Percentiles rank a stretch among this genome's conserved stretches.
Conservation (phyloP, 2,329 filamentous ascomycete genomes). For the Fusarium continuum region DNA sequence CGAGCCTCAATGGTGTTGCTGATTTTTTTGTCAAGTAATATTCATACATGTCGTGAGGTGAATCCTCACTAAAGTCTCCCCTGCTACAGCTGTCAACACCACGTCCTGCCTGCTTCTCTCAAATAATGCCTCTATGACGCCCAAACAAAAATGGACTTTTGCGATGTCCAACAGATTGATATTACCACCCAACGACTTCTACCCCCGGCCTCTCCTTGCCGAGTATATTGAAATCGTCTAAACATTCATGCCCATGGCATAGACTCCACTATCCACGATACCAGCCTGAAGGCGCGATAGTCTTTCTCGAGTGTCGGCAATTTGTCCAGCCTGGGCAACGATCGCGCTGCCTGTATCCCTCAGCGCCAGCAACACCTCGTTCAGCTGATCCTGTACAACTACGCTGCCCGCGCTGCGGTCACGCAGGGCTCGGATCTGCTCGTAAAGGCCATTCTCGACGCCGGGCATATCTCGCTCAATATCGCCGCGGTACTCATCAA, state of each 20-base stretch:
- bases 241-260: slow-evolving; percentile 47
- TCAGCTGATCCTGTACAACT: slow-evolving; percentile 51
- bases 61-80: slow-evolving; percentile 9
- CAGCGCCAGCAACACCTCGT: slow-evolving; percentile 51
- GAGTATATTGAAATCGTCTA: slow-evolving; percentile 13
- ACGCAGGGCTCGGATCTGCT: slow-evolving; percentile 51
- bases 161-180: slow-evolving; percentile 17
- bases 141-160: slow-evolving; percentile 17
- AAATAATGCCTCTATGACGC: slow-evolving; percentile 2
- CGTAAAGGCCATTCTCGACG: slow-evolving; percentile 58
- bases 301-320: slow-evolving; percentile 55
- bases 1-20: not conserved
- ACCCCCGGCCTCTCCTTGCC: not conserved
- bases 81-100: slow-evolving; percentile 11
- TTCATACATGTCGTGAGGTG: slow-evolving; percentile 44
- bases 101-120: not conserved
- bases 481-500: slow-evolving; percentile 57
- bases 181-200: slow-evolving; percentile 13
- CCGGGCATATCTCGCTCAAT: slow-evolving; percentile 60
- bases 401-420: slow-evolving; percentile 47
- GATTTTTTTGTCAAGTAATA: slow-evolving; percentile 27
- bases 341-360: slow-evolving; percentile 54
- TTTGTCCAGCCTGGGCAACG: slow-evolving; percentile 53
- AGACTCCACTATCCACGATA: slow-evolving; percentile 51
- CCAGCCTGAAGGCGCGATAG: slow-evolving; percentile 54